Evolutionary conservation across 2,329 filamentous ascomycete species (phyloP).

Genomic region (Sclerotinia spermophila): DNA sequence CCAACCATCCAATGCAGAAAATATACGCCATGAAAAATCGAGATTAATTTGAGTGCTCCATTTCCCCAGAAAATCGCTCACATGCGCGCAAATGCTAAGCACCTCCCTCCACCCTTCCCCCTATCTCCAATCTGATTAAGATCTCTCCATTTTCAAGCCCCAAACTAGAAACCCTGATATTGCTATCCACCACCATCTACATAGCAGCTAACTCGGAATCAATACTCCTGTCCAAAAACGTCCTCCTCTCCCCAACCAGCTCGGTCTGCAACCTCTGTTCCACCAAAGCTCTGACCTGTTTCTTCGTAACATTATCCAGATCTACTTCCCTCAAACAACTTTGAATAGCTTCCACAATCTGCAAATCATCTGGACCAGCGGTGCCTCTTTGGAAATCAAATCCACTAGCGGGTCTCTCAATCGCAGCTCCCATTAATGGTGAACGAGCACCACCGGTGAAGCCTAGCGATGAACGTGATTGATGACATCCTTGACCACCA

Average conservation of each 20-base stretch:
- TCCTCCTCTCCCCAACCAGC: conserved; percentile 76
- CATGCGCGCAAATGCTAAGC: neutral
- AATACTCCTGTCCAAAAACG: conserved; percentile 89
- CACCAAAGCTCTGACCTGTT: conserved; percentile 85
- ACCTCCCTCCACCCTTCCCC: neutral
- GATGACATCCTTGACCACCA: conserved; percentile 37
- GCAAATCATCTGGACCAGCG: conserved; percentile 68
- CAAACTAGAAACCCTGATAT: neutral
- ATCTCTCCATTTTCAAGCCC: neutral
- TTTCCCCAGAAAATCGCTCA: neutral
- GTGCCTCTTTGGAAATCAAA: conserved; percentile 60
- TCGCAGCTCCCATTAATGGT: conserved; percentile 42
- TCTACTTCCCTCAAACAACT: conserved; percentile 82
- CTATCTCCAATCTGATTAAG: neutral
- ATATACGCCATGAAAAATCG: neutral
- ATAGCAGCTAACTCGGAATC: conserved; percentile 91
- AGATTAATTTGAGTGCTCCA: neutral
- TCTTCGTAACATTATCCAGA: conserved; percentile 96
- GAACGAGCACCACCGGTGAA: conserved; percentile 47
- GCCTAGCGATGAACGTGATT: conserved; percentile 39
- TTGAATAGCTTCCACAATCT: conserved; percentile 82
- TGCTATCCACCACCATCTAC: conserved; percentile 47
- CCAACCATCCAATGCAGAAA: conserved; percentile 10
- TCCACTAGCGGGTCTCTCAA: conserved; percentile 46
- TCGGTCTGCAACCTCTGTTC: conserved; percentile 93